These are phyloP conservation scores for Mollisiaceae sp. DNA, from an alignment of 2,329 filamentous ascomycete species.

Conservation along the genomic window DNA sequence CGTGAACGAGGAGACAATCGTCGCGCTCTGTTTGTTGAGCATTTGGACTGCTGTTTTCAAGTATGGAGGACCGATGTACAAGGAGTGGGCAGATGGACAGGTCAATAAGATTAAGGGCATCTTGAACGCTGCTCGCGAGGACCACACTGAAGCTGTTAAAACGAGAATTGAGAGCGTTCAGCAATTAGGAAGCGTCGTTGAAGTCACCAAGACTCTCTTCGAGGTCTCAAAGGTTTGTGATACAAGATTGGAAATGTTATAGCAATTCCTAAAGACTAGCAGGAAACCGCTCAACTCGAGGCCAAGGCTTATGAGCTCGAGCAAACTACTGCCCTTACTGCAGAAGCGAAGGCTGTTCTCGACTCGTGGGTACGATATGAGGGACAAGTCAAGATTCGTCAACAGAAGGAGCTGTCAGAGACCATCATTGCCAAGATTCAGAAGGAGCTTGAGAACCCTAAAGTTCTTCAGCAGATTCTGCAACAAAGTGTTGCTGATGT, in stretches of 20 bases:
- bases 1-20: constrained; percentile 97
- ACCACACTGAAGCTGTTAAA: constrained; percentile 96
- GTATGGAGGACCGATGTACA: constrained; percentile 91
- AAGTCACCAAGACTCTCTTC: constrained; percentile 96
- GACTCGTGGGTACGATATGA: constrained; percentile 99
- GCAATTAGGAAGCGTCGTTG: constrained; percentile 92
- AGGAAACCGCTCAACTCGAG: constrained; percentile 94
- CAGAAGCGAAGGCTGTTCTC: constrained; percentile 92
- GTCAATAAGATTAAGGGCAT: constrained; percentile 93
- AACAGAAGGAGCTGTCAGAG: constrained; percentile 95
- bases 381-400: constrained; percentile 96
- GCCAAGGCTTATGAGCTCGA: constrained; percentile 95
- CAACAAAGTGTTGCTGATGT: constrained; percentile 95
- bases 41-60: constrained; percentile 93
- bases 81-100: constrained; percentile 88
- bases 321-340: constrained; percentile 89
- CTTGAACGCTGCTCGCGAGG: constrained; percentile 89
- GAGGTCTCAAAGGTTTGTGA: constrained; percentile 90
- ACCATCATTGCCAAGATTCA: constrained; percentile 95
- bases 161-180: constrained; percentile 90
- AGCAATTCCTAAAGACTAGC: constrained; percentile 18
- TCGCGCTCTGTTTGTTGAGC: constrained; percentile 88
- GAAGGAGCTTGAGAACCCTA: constrained; percentile 99
- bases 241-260: not conserved
- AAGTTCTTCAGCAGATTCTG: constrained; percentile 94